A percentile compares a stretch with the other conserved stretches of the same genome.
Evolutionary conservation across 495 filamentous ascomycete genomes (phyloP).

Genomic region (Terfezia claveryi): DNA sequence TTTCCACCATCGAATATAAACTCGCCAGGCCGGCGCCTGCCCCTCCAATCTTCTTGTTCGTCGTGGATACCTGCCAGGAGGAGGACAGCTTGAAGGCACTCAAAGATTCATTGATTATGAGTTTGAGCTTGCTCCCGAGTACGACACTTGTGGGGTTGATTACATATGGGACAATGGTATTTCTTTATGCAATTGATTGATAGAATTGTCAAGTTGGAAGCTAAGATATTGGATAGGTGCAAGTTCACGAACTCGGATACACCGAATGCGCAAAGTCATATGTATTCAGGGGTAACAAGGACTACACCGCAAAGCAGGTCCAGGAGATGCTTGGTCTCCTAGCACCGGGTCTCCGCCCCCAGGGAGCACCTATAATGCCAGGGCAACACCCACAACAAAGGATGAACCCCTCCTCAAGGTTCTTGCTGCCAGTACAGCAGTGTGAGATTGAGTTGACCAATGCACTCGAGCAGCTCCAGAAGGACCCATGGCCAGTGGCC

Average conservation of each 20-base stretch:
- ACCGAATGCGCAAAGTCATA: constrained; percentile 98
- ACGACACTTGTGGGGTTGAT: constrained; percentile 88
- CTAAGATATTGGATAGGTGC: constrained; percentile 33
- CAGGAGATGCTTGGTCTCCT: constrained; percentile 92
- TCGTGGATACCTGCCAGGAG: constrained; percentile 97
- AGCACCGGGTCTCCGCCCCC: constrained; percentile 47
- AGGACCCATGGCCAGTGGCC: constrained; percentile 92
- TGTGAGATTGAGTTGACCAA: constrained; percentile 98
- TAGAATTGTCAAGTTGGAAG: not conserved
- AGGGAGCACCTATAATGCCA: constrained; percentile 39
- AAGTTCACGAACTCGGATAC: constrained; percentile 97
- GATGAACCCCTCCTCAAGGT: constrained; percentile 65
- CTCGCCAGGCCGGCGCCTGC: constrained; percentile 80
- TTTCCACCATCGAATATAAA: constrained; percentile 94
- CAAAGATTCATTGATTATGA: constrained; percentile 94
- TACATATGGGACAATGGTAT: constrained; percentile 91
- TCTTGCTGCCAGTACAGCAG: constrained; percentile 84
- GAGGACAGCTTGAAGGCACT: constrained; percentile 89
- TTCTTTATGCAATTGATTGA: not conserved
- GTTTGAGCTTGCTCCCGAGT: constrained; percentile 78
- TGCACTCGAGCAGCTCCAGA: constrained; percentile 86
- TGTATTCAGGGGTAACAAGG: constrained; percentile 94
- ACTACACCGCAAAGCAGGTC: constrained; percentile 88
- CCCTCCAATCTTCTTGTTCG: constrained; percentile 90
- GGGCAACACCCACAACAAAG: constrained; percentile 43